Base-by-base conservation (phyloP, 768 basidiomycete genomes). In the Rhodotorula diobovata region DNA sequence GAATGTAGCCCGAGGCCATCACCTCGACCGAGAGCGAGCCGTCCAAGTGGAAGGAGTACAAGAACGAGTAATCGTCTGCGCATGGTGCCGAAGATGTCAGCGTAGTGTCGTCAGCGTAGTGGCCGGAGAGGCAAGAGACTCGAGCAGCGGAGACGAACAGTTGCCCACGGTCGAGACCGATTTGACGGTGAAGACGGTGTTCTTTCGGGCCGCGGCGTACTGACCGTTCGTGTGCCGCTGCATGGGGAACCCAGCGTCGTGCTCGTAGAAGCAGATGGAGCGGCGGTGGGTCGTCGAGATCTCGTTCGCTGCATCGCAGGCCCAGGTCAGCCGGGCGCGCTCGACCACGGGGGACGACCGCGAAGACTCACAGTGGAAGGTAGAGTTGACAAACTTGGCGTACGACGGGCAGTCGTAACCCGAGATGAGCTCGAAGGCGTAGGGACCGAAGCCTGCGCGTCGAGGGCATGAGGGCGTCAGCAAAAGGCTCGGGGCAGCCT, bases 391-490 rank as follows among this genome's bases (percentile, higher is more conserved):
- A 67, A 68, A 81, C 43, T 70, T 58, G 20, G 80, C 77, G 43
- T 80, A 77, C 0, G 62, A 12, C 0, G 80, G 80, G 63, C 79
- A 78, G 67, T 81, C 80, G 65, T 76, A 80, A 1, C 79, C 80
- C 0, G 68, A 67, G n/a, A 80, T 59, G 4, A 79, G 72, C 12
- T 76, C 72, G 72, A 79, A 78, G 0, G 78, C 77, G 61, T 77
- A 79, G 4, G 78, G 74, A 0, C 78, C 78, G 39, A 79, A 78
- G n/a, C 74, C 25, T n/a, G n/a, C n/a, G n/a, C n/a, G n/a, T n/a
- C n/a, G n/a, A n/a, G n/a, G n/a, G n/a, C n/a, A n/a, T n/a, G n/a
- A n/a, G n/a, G n/a, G n/a, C n/a, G n/a, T n/a, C n/a, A n/a, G n/a
- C n/a, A n/a, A 32, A 4, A 35, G 2, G 16, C 10, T 5, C 9